phyloP scores from a whole-genome alignment of 2,329 filamentous ascomycete genomes.

The Nemania bipapillata region DNA sequence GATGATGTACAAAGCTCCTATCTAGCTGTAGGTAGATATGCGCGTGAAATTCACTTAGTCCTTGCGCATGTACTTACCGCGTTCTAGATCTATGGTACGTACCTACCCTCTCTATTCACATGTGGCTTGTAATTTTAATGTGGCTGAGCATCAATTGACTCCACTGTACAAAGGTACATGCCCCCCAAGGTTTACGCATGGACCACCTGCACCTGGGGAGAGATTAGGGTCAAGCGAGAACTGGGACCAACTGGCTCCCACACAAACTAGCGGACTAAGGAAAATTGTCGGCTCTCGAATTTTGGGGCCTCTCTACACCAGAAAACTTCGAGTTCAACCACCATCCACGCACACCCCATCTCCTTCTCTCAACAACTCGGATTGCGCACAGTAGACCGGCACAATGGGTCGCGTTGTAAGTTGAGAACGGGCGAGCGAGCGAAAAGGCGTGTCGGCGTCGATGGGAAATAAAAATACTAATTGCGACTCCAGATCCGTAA shows the following conservation, averaged over 20 bases:
- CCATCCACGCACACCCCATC: conserved; percentile 38
- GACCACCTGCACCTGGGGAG: conserved; percentile 1
- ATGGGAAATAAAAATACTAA: conserved; percentile 24
- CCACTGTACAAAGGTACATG: conserved; percentile 7
- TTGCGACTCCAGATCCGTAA: conserved; percentile 65
- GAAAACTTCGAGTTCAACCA: conserved; percentile 45
- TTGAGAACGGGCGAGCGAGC: conserved; percentile 23
- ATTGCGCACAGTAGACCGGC: conserved; percentile 52
- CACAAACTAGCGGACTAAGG: conserved; percentile 49
- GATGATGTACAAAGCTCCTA: background rate
- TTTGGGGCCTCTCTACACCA: conserved; percentile 42
- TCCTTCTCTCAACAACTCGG: conserved; percentile 48
- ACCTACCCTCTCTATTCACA: background rate
- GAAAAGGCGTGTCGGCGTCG: conserved; percentile 9
- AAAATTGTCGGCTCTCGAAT: conserved; percentile 51
- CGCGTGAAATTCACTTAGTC: conserved; percentile 25
- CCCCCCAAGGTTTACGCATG: conserved; percentile 6
- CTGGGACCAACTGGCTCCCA: conserved; percentile 45
- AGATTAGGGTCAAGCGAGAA: conserved; percentile 50
- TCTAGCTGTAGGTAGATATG: too few relatives aligned
- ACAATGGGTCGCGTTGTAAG: conserved; percentile 55
- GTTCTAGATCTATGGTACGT: conserved; percentile 1
- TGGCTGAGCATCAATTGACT: conserved; percentile 12
- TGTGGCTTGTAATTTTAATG: conserved; percentile 11
- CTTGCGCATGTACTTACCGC: conserved; percentile 17